Evolutionary conservation across 371 early-diverging fungal genomes (phyloP).

Genomic region (Mucor lusitanicus): DNA sequence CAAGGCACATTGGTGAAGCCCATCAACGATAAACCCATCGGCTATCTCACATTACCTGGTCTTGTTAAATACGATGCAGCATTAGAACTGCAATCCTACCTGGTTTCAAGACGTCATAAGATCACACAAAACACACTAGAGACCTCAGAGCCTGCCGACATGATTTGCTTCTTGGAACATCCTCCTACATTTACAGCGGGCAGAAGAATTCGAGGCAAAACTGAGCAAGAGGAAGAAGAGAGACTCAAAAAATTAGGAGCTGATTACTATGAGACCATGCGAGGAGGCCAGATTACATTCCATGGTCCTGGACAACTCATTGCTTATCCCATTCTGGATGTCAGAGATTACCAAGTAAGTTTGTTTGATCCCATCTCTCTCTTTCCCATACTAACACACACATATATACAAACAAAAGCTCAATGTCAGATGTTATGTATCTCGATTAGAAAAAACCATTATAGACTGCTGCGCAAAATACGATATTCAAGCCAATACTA

Average conservation of each 20-base stretch:
- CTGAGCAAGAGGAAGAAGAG: slow-evolving; percentile 52
- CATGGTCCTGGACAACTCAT: slow-evolving; percentile 98
- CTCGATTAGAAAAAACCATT: slow-evolving; percentile 73
- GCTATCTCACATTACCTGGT: slow-evolving; percentile 17
- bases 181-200: slow-evolving; percentile 92
- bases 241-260: slow-evolving; percentile 68
- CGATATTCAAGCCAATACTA: slow-evolving; percentile 69
- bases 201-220: slow-evolving; percentile 72
- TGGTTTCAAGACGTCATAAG: slow-evolving; percentile 52
- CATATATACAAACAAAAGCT: slow-evolving; percentile 46
- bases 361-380: neutral
- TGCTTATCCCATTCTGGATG: slow-evolving; percentile 90
- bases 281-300: slow-evolving; percentile 96
- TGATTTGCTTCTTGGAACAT: slow-evolving; percentile 85
- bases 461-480: slow-evolving; percentile 71
- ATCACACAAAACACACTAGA: slow-evolving; percentile 13
- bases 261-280: slow-evolving; percentile 77
- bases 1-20: slow-evolving; percentile 11
- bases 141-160: slow-evolving; percentile 39
- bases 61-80: slow-evolving; percentile 58
- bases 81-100: slow-evolving; percentile 54
- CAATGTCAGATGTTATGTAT: slow-evolving; percentile 80
- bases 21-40: slow-evolving; percentile 19
- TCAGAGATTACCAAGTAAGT: slow-evolving; percentile 66
- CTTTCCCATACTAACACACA: too few species aligned